phyloP scores from a whole-genome alignment of 495 filamentous ascomycete genomes.

The Geopyxis carbonaria region DNA sequence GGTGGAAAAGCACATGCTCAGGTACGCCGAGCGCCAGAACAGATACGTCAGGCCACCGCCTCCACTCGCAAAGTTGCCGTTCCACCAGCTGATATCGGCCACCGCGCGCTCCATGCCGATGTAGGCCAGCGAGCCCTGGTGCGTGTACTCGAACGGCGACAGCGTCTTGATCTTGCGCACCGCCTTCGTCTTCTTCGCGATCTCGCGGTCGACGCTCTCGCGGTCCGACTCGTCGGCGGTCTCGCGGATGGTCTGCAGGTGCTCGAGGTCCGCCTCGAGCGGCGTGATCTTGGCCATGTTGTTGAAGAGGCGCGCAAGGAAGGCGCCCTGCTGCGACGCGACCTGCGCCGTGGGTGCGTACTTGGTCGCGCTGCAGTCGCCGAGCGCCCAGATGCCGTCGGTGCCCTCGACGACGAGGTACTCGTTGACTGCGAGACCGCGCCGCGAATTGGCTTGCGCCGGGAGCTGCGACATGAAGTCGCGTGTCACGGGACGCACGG shows the following conservation, averaged over 20 bases:
- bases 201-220: conserved; percentile 49
- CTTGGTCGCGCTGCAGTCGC: conserved; percentile 83
- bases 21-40: conserved; percentile 94
- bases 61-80: conserved; percentile 47
- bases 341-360: conserved; percentile 98
- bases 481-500: conserved; percentile 67
- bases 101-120: conserved; percentile 97
- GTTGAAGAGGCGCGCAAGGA: conserved; percentile 91
- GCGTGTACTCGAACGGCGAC: conserved; percentile 92
- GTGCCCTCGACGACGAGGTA: conserved; percentile 96
- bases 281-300: conserved; percentile 82
- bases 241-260: conserved; percentile 39
- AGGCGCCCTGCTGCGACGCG: conserved; percentile 85
- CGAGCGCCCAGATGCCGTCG: conserved; percentile 80
- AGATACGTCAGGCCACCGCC: conserved; percentile 38
- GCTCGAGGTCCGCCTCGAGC: conserved; percentile 53
- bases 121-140: conserved; percentile 91
- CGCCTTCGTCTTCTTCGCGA: conserved; percentile 69
- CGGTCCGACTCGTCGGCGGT: conserved; percentile 31
- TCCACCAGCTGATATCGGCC: conserved; percentile 93
- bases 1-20: conserved; percentile 99
- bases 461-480: conserved; percentile 87
- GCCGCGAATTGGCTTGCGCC: conserved; percentile 84
- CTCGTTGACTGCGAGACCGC: conserved; percentile 90
- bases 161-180: conserved; percentile 79